Percentiles rank a stretch among this genome's conserved stretches.
phyloP scores from a whole-genome alignment of 192 early-diverging fungal species.

The Backusella circina region DNA sequence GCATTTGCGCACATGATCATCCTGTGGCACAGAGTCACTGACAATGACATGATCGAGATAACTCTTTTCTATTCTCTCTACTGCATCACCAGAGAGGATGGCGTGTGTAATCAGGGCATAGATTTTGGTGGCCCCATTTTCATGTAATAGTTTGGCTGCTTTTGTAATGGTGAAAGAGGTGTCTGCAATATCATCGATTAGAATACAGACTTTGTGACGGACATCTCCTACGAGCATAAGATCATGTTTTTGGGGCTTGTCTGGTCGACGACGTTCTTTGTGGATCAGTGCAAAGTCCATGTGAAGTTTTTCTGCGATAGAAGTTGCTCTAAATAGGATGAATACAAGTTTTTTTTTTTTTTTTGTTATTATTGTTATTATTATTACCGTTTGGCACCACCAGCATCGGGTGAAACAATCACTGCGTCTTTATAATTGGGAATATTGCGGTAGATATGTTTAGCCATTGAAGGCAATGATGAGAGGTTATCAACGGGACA shows the following conservation, averaged over 20 bases:
- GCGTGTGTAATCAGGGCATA: slow-evolving; percentile 95
- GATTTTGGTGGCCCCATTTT: slow-evolving; percentile 86
- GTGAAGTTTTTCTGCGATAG: slow-evolving; percentile 89
- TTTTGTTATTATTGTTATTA: neutral
- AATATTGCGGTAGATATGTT: slow-evolving; percentile 87
- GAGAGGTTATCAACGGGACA: slow-evolving; percentile 91
- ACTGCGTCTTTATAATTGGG: slow-evolving; percentile 81
- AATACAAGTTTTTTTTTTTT: neutral
- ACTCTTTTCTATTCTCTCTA: slow-evolving; percentile 75
- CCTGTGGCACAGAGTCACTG: slow-evolving; percentile 92
- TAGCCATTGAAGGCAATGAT: slow-evolving; percentile 80
- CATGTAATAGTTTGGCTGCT: slow-evolving; percentile 82
- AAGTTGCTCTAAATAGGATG: slow-evolving; percentile 52
- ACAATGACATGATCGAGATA: slow-evolving; percentile 84
- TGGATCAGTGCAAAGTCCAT: slow-evolving; percentile 98
- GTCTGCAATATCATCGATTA: slow-evolving; percentile 97
- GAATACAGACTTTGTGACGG: slow-evolving; percentile 72
- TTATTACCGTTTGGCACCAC: slow-evolving; percentile 89
- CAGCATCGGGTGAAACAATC: slow-evolving; percentile 96
- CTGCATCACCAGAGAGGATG: slow-evolving; percentile 81
- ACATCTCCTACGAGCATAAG: slow-evolving; percentile 97
- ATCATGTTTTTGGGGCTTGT: slow-evolving; percentile 60
- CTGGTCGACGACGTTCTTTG: slow-evolving; percentile 75
- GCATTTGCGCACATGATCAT: slow-evolving; percentile 74
- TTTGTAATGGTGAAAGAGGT: slow-evolving; percentile 85